Conservation (phyloP, 2,329 filamentous ascomycete genomes). For the Talaromyces atroroseus region DNA sequence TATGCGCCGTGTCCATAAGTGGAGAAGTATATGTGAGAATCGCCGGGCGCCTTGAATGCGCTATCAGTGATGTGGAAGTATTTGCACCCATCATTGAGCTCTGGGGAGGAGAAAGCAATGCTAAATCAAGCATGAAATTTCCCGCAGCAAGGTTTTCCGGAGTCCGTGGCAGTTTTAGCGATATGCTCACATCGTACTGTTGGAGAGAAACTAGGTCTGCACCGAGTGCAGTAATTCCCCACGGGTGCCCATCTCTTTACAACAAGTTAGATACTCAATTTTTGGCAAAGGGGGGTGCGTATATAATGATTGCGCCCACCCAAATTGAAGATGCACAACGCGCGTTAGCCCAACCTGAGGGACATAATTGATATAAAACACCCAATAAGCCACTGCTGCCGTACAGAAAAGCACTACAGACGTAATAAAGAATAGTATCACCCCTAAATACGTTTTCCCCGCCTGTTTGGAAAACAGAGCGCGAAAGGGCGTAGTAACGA, state of each 20-base stretch:
- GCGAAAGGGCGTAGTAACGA: constrained; percentile 50
- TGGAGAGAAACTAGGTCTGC: constrained; percentile 62
- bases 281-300: not conserved
- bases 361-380: constrained; percentile 66
- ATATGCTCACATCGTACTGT: constrained; percentile 75
- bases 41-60: constrained; percentile 65
- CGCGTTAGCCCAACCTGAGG: constrained; percentile 59
- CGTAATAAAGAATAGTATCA: constrained; percentile 49
- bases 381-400: constrained; percentile 56
- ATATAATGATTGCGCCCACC: constrained; percentile 35
- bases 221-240: constrained; percentile 48
- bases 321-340: constrained; percentile 63
- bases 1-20: constrained; percentile 57
- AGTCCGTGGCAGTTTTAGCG: constrained; percentile 71
- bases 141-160: constrained; percentile 68
- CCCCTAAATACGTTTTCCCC: constrained; percentile 60
- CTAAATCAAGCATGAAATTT: constrained; percentile 90
- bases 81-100: constrained; percentile 26
- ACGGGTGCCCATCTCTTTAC: constrained; percentile 42
- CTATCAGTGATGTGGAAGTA: constrained; percentile 44
- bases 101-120: constrained; percentile 53
- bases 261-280: not conserved
- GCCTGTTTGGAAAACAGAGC: constrained; percentile 56
- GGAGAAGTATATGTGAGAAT: constrained; percentile 75
- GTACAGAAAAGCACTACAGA: constrained; percentile 52